Percentiles rank a stretch among this genome's conserved stretches.
These are phyloP conservation scores for Aurinia saxatilis DNA, from an alignment of 345 rosid species.

Conservation along the genomic window DNA sequence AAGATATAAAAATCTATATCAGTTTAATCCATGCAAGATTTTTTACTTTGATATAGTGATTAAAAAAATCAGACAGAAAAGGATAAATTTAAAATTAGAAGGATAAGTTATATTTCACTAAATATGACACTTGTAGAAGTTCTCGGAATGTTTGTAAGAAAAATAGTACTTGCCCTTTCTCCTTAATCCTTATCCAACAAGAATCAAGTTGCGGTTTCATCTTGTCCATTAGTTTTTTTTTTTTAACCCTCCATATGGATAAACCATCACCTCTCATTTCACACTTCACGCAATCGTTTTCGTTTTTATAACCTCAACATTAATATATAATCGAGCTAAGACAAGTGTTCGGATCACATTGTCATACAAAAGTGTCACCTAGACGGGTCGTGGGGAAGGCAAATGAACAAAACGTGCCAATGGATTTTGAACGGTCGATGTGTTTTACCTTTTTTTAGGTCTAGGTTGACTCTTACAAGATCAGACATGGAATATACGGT, in stretches of 20 bases:
- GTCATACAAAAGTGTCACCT: not conserved
- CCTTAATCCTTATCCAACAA: constrained; percentile 26
- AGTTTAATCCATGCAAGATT: not conserved
- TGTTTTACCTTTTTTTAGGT: not conserved
- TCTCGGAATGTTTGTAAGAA: constrained; percentile 6
- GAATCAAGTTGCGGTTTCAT: constrained; percentile 24
- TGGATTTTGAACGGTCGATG: not conserved
- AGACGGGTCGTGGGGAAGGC: constrained; percentile 7
- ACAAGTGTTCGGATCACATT: not conserved
- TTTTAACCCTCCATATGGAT: not conserved
- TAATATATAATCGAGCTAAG: not conserved
- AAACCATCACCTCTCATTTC: not conserved
- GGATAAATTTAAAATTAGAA: not conserved
- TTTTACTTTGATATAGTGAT: not conserved
- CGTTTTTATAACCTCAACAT: constrained; percentile 9
- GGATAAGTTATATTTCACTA: not conserved
- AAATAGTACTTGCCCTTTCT: not conserved
- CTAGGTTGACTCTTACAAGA: constrained; percentile 8
- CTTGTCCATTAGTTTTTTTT: constrained; percentile 7
- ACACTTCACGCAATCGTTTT: constrained; percentile 17
- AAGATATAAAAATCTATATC: not conserved
- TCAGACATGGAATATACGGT: constrained; percentile 24
- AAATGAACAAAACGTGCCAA: constrained; percentile 18
- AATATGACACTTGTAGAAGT: constrained; percentile 29
- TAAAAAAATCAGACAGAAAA: not conserved